phyloP scores from a whole-genome alignment of 805 yeast species.

The Candida nemodendra region DNA sequence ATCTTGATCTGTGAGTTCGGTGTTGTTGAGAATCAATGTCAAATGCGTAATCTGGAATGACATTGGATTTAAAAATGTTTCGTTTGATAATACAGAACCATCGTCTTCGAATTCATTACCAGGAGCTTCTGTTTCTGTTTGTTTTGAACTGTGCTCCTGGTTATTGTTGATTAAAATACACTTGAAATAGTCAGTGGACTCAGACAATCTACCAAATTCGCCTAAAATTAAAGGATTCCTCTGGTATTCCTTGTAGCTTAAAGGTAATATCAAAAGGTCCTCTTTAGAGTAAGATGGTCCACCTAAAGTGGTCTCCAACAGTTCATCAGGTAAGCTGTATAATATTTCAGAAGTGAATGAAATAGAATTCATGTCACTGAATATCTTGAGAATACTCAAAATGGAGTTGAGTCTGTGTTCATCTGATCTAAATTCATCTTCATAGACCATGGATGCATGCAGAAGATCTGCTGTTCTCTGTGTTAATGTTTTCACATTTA shows the following conservation, averaged over 20 bases:
- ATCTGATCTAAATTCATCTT: constrained; percentile 18
- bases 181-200: constrained; percentile 11
- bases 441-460: constrained; percentile 52
- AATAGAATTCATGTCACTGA: constrained; percentile 30
- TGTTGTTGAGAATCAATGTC: constrained; percentile 21
- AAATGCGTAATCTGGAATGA: constrained; percentile 26
- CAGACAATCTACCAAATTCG: constrained; percentile 16
- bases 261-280: constrained; percentile 26
- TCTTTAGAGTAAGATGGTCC: constrained; percentile 17
- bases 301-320: constrained; percentile 22
- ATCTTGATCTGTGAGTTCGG: constrained; percentile 17
- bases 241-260: constrained; percentile 23
- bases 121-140: background rate
- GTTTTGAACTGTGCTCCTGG: constrained; percentile 12
- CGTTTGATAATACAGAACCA: constrained; percentile 21
- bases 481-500: constrained; percentile 57
- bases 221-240: constrained; percentile 10
- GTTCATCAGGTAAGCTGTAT: constrained; percentile 29
- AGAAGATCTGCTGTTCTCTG: constrained; percentile 69
- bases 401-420: constrained; percentile 38
- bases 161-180: constrained; percentile 30
- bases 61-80: constrained; percentile 29
- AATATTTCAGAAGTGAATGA: constrained; percentile 33
- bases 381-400: constrained; percentile 32
- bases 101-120: constrained; percentile 8